Evolutionary conservation across 2,329 filamentous ascomycete species (phyloP), one percentile per base, ranked within the genome.

Genomic region (Sphaerostilbella broomeana): DNA sequence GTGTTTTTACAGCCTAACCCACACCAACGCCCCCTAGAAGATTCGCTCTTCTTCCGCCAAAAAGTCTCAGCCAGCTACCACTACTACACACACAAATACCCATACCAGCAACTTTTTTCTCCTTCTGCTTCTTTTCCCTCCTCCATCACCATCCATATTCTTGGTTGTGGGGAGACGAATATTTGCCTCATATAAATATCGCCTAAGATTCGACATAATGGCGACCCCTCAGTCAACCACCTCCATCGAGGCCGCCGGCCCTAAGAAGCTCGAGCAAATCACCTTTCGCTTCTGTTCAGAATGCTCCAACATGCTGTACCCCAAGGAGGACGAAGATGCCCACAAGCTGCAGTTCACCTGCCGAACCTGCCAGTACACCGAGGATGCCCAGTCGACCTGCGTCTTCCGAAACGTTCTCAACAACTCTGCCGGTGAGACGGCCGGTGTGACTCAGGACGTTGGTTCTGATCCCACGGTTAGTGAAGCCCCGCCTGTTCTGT

Each of bases 251-350:
- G 62, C 55, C 48, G 56, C 58, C 35, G 62, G 57, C 43, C 68
- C 73, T 53, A 73, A 72, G 55, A 69, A 69, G 51, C 68, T 71
- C 49, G 81, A 90, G 66, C 87, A 94, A 63, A 89, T 97, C 64
- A 88, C 86, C 33, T 98, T 97, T 67, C 84, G 86, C 57, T 98
- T 98, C 75, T 98, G 92, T 72, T 88, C 87, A 54, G 92, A 98
- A 74, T 98, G 92, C 70, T 95, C 89, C 55, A 98, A 98, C 73
- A 85, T 98, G 77, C 74, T 98, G 40, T 97, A 97, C 59, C 92
- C 92, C 35, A 92, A 94, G 67, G 94, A 98, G 71, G 88, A 98
- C 65, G 80, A 83, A 47, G 73, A 81, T 46, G 80, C 79, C 46
- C 86, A 86, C 68, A 82, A 81, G 55, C 81, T 98, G 52, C 84